phyloP scores from a whole-genome alignment of 225 moss, liverwort and hornwort species.

The Physcomitrellopsis africana region DNA sequence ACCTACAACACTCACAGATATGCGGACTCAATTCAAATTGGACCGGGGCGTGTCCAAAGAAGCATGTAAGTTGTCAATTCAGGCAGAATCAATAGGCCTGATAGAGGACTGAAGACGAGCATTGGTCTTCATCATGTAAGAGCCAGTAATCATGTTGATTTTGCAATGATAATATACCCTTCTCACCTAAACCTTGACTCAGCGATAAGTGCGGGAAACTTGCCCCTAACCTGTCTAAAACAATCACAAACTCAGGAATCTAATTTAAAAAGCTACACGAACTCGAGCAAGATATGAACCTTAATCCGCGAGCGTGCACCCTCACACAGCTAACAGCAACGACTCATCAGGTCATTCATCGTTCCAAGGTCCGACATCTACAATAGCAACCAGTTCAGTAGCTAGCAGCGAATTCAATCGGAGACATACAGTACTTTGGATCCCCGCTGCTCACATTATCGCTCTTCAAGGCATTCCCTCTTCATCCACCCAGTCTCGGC shows the following conservation, averaged over 20 bases:
- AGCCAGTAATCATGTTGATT: constrained; percentile 15
- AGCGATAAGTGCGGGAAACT: constrained; percentile 20
- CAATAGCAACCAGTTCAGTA: constrained; percentile 3
- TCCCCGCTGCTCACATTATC: too few species aligned
- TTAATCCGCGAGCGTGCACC: background rate
- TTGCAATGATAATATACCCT: constrained; percentile 7
- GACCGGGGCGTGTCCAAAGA: background rate
- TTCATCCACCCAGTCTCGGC: background rate
- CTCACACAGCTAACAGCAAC: background rate
- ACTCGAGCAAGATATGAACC: background rate
- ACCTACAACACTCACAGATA: constrained; percentile 3
- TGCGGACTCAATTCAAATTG: constrained; percentile 7
- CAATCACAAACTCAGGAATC: background rate
- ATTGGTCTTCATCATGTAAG: background rate
- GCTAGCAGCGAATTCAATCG: background rate
- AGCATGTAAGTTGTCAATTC: constrained; percentile 14
- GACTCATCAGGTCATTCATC: background rate
- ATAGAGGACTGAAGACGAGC: constrained; percentile 11
- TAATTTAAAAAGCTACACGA: constrained; percentile 1
- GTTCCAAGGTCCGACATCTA: background rate
- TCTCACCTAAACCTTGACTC: constrained; percentile 4
- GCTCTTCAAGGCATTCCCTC: background rate
- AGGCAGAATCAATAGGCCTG: background rate
- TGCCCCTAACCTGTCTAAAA: background rate
- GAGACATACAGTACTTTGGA: too few species aligned